Evolutionary conservation across 139 green algal species (phyloP).

Genomic region (Chlamydomonas schloesseri): DNA sequence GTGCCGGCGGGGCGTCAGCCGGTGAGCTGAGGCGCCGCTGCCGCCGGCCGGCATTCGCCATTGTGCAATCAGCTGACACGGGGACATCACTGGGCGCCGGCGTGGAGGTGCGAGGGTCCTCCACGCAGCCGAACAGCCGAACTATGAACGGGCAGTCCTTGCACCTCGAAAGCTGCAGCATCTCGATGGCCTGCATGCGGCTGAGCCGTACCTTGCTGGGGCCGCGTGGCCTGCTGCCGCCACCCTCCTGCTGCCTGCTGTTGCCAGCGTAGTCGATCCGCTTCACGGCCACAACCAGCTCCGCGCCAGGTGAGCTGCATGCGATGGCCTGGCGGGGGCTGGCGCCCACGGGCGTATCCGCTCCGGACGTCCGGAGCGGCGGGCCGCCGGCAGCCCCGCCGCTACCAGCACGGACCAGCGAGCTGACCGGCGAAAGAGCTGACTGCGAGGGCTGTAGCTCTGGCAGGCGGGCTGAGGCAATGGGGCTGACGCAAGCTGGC

Average conservation of each 20-base stretch:
- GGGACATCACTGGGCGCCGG: background rate
- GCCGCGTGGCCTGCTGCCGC: background rate
- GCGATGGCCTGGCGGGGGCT: background rate
- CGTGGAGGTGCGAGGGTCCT: background rate
- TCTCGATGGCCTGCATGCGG: conserved; percentile 41
- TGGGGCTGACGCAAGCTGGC: too few relatives aligned
- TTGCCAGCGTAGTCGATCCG: background rate
- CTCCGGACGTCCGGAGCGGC: background rate
- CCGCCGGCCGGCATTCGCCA: background rate
- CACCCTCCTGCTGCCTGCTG: background rate
- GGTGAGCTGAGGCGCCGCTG: background rate
- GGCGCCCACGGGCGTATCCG: too few relatives aligned
- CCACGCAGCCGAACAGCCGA: conserved; percentile 27
- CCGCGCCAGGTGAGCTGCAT: background rate
- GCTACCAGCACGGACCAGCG: too few relatives aligned
- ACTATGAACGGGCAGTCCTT: conserved; percentile 43
- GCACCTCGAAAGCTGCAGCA: conserved; percentile 37
- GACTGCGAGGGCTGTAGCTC: too few relatives aligned
- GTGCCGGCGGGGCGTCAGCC: background rate
- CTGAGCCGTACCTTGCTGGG: conserved; percentile 1
- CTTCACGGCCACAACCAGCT: conserved; percentile 41
- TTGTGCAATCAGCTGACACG: background rate
- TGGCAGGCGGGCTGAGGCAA: too few relatives aligned
- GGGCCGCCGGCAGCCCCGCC: too few relatives aligned
- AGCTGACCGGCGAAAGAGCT: too few relatives aligned